Conservation (phyloP, 768 basidiomycete species). For the Rickenella mellea region DNA sequence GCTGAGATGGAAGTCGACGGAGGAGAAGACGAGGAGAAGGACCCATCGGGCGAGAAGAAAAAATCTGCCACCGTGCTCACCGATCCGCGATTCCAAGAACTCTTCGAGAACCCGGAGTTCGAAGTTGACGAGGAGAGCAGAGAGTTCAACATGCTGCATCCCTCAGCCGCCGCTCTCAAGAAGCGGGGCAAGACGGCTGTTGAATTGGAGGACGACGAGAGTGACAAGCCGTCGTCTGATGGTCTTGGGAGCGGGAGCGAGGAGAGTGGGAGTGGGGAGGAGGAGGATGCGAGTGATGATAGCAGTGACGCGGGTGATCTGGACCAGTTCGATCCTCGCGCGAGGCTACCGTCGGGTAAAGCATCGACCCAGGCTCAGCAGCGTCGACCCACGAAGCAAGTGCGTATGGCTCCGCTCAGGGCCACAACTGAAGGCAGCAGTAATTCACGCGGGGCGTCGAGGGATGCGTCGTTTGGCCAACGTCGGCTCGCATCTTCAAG, state of each 20-base stretch:
- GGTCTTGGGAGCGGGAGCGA: constrained; percentile 33
- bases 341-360: background rate
- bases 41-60: constrained; percentile 10
- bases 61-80: constrained; percentile 40
- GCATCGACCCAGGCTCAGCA: background rate
- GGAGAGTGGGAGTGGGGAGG: constrained; percentile 27
- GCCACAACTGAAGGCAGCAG: background rate
- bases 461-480: constrained; percentile 7
- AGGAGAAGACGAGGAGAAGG: constrained; percentile 15
- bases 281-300: too few species aligned
- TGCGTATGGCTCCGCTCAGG: background rate
- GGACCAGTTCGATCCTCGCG: constrained; percentile 1
- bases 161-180: constrained; percentile 62
- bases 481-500: constrained; percentile 4
- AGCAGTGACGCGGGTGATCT: constrained; percentile 42
- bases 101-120: constrained; percentile 90
- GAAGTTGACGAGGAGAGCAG: constrained; percentile 81
- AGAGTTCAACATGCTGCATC: constrained; percentile 91
- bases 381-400: background rate
- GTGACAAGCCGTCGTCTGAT: constrained; percentile 57
- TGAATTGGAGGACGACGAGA: constrained; percentile 85
- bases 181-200: constrained; percentile 61
- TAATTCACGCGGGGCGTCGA: constrained; percentile 8
- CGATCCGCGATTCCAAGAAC: constrained; percentile 82
- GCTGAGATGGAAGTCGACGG: constrained; percentile 22